phyloP scores from a whole-genome alignment of 495 filamentous ascomycete genomes.

The Daldinia childiae region DNA sequence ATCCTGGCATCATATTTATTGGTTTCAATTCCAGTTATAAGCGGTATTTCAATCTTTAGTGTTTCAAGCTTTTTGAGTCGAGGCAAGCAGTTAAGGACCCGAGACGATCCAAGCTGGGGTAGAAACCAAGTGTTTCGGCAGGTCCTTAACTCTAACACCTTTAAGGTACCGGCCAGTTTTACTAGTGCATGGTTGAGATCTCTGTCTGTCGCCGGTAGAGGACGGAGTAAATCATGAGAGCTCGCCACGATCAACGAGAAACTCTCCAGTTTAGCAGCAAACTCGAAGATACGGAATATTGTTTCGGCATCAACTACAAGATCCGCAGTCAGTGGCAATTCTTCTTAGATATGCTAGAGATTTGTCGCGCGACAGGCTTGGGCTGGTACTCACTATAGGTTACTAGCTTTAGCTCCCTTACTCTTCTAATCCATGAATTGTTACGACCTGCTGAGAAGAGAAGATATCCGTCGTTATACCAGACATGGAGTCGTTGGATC shows the following conservation, averaged over 20 bases:
- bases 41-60: slow-evolving; percentile 16
- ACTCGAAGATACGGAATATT: not conserved
- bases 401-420: slow-evolving; percentile 25
- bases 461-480: not conserved
- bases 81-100: slow-evolving; percentile 9
- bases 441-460: not conserved
- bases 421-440: not conserved
- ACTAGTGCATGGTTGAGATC: slow-evolving; percentile 19
- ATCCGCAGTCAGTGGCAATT: not conserved
- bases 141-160: slow-evolving; percentile 19
- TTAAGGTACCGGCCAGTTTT: slow-evolving; percentile 11
- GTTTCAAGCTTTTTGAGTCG: slow-evolving; percentile 3
- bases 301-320: slow-evolving; percentile 15
- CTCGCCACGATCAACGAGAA: slow-evolving; percentile 19
- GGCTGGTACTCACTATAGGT: slow-evolving; percentile 15
- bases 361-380: not conserved
- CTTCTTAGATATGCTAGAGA: not conserved
- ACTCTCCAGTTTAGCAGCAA: slow-evolving; percentile 7
- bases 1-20: not conserved
- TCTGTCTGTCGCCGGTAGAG: not conserved
- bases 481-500: slow-evolving; percentile 18
- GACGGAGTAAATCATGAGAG: not conserved
- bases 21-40: not conserved
- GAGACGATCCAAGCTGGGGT: slow-evolving; percentile 1
- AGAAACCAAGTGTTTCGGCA: not conserved